These are phyloP conservation scores for Apophysomyces ossiformis DNA, from an alignment of 371 early-diverging fungal genomes.

Conservation along the genomic window DNA sequence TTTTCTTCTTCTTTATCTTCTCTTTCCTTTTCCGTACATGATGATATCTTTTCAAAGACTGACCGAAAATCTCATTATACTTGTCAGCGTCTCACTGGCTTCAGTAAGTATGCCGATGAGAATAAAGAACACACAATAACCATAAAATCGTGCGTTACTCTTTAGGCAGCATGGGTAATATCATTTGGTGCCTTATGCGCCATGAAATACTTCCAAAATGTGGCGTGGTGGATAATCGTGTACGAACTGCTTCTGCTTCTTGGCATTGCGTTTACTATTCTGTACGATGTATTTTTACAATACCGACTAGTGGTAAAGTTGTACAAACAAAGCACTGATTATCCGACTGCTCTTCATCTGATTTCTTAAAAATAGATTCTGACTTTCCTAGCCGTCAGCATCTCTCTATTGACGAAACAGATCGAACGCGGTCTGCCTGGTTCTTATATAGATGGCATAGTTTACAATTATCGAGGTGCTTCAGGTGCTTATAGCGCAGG, in stretches of 20 bases:
- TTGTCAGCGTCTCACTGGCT: slow-evolving; percentile 34
- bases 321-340: not conserved
- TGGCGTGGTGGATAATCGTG: slow-evolving; percentile 50
- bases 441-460: not conserved
- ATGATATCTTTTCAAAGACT: slow-evolving; percentile 27
- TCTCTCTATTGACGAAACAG: slow-evolving; percentile 34
- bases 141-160: not conserved
- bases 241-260: slow-evolving; percentile 42
- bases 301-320: slow-evolving; percentile 45
- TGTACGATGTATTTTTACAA: slow-evolving; percentile 33
- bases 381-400: slow-evolving; percentile 46
- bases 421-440: slow-evolving; percentile 32
- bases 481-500: slow-evolving; percentile 42
- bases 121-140: not conserved
- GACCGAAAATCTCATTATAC: slow-evolving; percentile 38
- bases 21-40: slow-evolving; percentile 7
- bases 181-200: slow-evolving; percentile 46
- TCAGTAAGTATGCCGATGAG: slow-evolving; percentile 19
- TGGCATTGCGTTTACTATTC: slow-evolving; percentile 24
- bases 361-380: slow-evolving; percentile 34
- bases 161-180: slow-evolving; percentile 47
- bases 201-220: slow-evolving; percentile 25
- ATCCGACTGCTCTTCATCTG: not conserved
- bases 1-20: slow-evolving; percentile 14
- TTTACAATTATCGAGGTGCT: slow-evolving; percentile 17